phyloP scores from a whole-genome alignment of 1,284 basidiomycete species.

The Cerioporus squamosus region DNA sequence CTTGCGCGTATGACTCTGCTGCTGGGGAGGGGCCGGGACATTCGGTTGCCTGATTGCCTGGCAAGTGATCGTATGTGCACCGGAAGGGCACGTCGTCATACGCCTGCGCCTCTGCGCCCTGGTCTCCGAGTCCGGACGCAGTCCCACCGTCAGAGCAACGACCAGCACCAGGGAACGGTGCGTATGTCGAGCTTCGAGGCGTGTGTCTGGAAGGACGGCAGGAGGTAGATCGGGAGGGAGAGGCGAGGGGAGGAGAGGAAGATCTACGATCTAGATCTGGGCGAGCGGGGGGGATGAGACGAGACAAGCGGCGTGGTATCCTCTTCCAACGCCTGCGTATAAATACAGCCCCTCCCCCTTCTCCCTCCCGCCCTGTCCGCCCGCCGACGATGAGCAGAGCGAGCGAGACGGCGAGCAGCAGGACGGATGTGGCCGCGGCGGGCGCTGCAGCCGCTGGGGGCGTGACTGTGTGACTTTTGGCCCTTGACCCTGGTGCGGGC shows the following conservation, averaged over 20 bases:
- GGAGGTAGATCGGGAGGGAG: neutral
- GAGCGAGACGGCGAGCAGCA: conserved; percentile 4
- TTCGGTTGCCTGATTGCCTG: conserved; percentile 10
- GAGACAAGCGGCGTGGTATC: conserved; percentile 15
- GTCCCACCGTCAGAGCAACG: no score
- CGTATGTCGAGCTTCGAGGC: no score
- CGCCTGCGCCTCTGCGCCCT: neutral
- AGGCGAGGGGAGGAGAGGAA: conserved; percentile 1
- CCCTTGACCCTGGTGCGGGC: conserved; percentile 9
- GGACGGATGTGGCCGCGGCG: neutral
- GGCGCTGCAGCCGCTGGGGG: conserved; percentile 5
- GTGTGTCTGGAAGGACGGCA: neutral
- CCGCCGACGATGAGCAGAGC: conserved; percentile 1
- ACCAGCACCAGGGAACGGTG: no score
- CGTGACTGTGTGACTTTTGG: conserved; percentile 17
- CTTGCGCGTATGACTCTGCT: no score
- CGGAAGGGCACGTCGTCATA: conserved; percentile 1
- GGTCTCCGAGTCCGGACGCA: no score
- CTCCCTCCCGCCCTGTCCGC: neutral
- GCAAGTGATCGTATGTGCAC: conserved; percentile 3
- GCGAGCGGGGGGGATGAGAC: conserved; percentile 12
- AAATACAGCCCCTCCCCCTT: conserved; percentile 7
- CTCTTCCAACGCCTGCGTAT: conserved; percentile 13
- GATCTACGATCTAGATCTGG: conserved; percentile 22
- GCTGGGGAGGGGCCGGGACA: no score